Evolutionary conservation across 148 eudicot species (phyloP).

Genomic region (Cornus suecica): DNA sequence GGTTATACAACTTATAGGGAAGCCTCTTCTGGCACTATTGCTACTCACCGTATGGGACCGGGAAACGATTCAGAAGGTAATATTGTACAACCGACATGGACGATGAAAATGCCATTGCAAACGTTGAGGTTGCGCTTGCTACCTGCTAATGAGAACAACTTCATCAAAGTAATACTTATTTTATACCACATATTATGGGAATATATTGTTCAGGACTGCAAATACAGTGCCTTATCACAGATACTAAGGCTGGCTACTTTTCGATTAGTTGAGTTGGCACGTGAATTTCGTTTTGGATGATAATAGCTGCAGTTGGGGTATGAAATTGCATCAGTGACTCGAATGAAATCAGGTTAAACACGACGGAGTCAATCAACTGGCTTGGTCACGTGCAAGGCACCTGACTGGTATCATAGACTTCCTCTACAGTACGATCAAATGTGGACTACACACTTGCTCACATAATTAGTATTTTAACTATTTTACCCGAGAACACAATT

Average conservation of each 20-base stretch:
- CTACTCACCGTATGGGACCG: conserved; percentile 60
- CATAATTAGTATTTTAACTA: neutral
- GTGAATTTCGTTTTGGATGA: neutral
- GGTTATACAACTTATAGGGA: neutral
- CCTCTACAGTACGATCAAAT: neutral
- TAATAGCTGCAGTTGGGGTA: neutral
- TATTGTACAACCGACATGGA: conserved; percentile 69
- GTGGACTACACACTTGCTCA: neutral
- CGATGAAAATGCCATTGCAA: conserved; percentile 67
- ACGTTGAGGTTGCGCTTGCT: conserved; percentile 68
- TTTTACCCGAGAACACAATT: neutral
- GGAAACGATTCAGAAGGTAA: conserved; percentile 65
- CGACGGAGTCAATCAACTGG: no score
- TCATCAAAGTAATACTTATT: neutral
- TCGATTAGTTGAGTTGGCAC: neutral
- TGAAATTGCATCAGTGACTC: neutral
- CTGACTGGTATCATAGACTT: neutral
- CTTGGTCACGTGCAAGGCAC: neutral
- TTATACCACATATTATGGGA: neutral
- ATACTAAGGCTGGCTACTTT: neutral
- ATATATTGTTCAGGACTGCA: neutral
- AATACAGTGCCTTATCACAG: neutral
- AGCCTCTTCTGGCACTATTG: neutral
- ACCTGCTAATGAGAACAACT: conserved; percentile 35
- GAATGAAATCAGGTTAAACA: neutral